Evolutionary conservation across 345 rosid genomes (phyloP).

Genomic region (Camelina neglecta): DNA sequence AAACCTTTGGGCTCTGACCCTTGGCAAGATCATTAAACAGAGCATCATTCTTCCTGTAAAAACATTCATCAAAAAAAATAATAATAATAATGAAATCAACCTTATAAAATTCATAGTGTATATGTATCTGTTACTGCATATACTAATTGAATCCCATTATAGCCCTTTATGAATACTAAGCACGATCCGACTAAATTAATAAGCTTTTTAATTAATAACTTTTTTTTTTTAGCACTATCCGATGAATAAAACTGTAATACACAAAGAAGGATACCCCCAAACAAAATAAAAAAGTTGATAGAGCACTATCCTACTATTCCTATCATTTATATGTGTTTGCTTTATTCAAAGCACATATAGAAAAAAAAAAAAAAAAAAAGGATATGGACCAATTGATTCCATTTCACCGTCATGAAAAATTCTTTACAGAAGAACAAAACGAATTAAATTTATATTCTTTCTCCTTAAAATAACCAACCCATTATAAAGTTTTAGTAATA

Average conservation of each 20-base stretch:
- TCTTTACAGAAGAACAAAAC: constrained; percentile 11
- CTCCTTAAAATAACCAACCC: neutral
- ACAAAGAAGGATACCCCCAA: neutral
- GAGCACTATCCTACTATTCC: too few relatives aligned
- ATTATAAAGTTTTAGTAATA: too few relatives aligned
- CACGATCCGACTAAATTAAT: constrained; percentile 20
- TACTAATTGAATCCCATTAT: constrained; percentile 4
- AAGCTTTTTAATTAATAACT: constrained; percentile 6
- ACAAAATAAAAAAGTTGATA: neutral
- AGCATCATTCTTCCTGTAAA: constrained; percentile 63
- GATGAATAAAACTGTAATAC: neutral
- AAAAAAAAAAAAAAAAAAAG: neutral
- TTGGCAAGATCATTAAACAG: constrained; percentile 69
- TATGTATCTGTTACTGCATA: neutral
- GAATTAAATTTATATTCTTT: neutral
- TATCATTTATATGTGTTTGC: constrained; percentile 13
- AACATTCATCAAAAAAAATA: neutral
- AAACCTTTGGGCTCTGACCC: constrained; percentile 91
- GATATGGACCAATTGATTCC: constrained; percentile 19
- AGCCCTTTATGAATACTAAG: neutral
- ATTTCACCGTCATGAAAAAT: constrained; percentile 28
- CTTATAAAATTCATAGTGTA: neutral
- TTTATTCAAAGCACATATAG: neutral
- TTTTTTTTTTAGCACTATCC: constrained; percentile 11
- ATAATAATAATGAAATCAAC: neutral